phyloP scores from a whole-genome alignment of 768 basidiomycete species.

The Cyathus striatus region DNA sequence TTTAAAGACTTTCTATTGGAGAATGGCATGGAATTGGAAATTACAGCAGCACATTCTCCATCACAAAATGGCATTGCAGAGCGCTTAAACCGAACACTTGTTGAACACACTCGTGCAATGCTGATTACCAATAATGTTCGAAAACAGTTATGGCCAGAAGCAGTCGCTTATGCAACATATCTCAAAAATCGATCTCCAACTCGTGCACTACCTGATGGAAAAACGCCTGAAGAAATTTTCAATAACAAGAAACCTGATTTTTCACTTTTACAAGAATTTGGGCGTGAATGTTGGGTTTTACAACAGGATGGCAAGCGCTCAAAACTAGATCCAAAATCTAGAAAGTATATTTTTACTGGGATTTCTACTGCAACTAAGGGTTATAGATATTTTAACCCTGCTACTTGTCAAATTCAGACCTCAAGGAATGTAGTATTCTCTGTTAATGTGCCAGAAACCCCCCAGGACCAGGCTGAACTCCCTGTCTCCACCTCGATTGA shows the following conservation, averaged over 20 bases:
- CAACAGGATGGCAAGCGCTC: neutral
- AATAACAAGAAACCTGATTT: neutral
- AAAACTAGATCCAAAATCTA: neutral
- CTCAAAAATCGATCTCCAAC: neutral
- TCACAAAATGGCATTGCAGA: no score
- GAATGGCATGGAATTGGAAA: neutral
- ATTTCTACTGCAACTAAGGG: neutral
- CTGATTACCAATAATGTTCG: neutral
- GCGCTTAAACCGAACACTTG: neutral
- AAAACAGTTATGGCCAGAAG: neutral
- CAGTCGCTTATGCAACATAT: no score
- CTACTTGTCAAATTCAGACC: neutral
- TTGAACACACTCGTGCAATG: neutral
- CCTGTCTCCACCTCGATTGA: neutral
- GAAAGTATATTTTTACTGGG: neutral
- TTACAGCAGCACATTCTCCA: neutral
- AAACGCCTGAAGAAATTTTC: neutral
- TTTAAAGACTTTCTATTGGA: neutral
- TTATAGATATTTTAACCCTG: neutral
- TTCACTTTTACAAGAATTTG: neutral
- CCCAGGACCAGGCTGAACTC: neutral
- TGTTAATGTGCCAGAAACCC: neutral
- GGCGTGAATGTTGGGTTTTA: neutral
- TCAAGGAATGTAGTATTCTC: neutral
- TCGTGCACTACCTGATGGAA: neutral